phyloP scores from a whole-genome alignment of 495 filamentous ascomycete genomes.

The Aspergillus cavernicola region DNA sequence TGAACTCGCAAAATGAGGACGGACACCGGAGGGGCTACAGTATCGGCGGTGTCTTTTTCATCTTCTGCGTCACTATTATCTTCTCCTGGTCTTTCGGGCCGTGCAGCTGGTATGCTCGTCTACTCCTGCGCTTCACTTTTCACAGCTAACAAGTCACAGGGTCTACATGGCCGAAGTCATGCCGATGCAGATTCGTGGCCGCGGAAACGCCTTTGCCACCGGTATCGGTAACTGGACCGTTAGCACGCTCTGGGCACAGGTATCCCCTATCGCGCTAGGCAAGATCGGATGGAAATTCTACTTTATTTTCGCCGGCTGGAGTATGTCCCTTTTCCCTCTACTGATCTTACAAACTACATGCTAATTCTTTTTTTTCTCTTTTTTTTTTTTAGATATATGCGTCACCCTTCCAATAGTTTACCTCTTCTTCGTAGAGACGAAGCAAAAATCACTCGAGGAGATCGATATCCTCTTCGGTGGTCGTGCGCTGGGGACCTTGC shows the following conservation, averaged over 20 bases:
- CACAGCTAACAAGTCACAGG: slow-evolving; percentile 12
- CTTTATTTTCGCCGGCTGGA: slow-evolving; percentile 42
- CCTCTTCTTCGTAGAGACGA: slow-evolving; percentile 55
- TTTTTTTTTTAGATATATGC: slow-evolving; percentile 30
- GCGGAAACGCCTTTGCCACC: slow-evolving; percentile 46
- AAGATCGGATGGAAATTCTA: slow-evolving; percentile 45
- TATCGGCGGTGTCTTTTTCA: slow-evolving; percentile 46
- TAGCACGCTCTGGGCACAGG: slow-evolving; percentile 47
- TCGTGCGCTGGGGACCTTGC: slow-evolving; percentile 40
- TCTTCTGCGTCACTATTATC: slow-evolving; percentile 46
- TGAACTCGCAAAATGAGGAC: slow-evolving; percentile 38
- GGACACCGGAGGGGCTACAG: slow-evolving; percentile 32
- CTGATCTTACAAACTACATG: no score
- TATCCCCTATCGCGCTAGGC: slow-evolving; percentile 45
- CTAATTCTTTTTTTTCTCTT: no score
- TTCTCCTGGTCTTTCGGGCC: slow-evolving; percentile 47
- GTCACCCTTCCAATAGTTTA: slow-evolving; percentile 40
- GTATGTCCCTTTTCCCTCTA: no score
- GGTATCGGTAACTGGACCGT: slow-evolving; percentile 49
- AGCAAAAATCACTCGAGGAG: slow-evolving; percentile 52
- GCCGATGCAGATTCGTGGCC: slow-evolving; percentile 48
- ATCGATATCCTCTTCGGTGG: slow-evolving; percentile 55
- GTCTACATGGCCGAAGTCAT: slow-evolving; percentile 50
- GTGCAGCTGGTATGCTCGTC: slow-evolving; percentile 32
- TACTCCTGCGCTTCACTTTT: background rate